phyloP scores from a whole-genome alignment of 2,329 filamentous ascomycete genomes.

The Arthrobotrys conoides region DNA sequence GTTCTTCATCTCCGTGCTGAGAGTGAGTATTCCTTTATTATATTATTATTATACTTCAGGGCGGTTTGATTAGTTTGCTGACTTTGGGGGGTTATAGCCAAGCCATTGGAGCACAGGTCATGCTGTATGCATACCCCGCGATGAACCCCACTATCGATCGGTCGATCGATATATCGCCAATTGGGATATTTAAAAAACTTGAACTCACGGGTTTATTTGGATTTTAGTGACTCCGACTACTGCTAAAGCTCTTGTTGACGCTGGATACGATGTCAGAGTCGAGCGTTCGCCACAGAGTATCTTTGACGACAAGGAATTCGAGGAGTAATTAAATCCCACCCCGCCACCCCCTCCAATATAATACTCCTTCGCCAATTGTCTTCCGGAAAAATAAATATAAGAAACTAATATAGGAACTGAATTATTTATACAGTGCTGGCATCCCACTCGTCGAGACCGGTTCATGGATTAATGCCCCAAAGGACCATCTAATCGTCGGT shows the following conservation, averaged over 20 bases:
- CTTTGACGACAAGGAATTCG: slow-evolving; percentile 75
- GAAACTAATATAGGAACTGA: background rate
- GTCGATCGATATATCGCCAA: background rate
- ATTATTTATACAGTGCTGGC: slow-evolving; percentile 70
- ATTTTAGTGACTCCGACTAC: slow-evolving; percentile 70
- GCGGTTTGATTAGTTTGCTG: slow-evolving; percentile 34
- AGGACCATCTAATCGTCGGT: slow-evolving; percentile 79
- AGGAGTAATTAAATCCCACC: slow-evolving; percentile 67
- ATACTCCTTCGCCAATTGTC: background rate
- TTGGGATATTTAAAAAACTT: background rate
- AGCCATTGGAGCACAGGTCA: slow-evolving; percentile 68
- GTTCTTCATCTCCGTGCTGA: slow-evolving; percentile 67
- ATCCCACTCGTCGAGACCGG: slow-evolving; percentile 77
- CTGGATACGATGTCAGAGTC: slow-evolving; percentile 78
- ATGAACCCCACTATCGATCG: slow-evolving; percentile 30
- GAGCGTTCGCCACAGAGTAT: slow-evolving; percentile 79
- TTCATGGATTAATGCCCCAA: slow-evolving; percentile 77
- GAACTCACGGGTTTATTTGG: slow-evolving; percentile 15
- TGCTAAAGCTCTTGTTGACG: slow-evolving; percentile 76
- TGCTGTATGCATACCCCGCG: slow-evolving; percentile 65
- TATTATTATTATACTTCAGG: too few relatives aligned
- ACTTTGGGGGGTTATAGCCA: slow-evolving; percentile 64
- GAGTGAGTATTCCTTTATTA: slow-evolving; percentile 65
- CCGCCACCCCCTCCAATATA: background rate
- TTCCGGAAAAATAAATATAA: background rate